Evolutionary conservation across 139 green algal species (phyloP).

Genomic region (Zygnema cylindricum): DNA sequence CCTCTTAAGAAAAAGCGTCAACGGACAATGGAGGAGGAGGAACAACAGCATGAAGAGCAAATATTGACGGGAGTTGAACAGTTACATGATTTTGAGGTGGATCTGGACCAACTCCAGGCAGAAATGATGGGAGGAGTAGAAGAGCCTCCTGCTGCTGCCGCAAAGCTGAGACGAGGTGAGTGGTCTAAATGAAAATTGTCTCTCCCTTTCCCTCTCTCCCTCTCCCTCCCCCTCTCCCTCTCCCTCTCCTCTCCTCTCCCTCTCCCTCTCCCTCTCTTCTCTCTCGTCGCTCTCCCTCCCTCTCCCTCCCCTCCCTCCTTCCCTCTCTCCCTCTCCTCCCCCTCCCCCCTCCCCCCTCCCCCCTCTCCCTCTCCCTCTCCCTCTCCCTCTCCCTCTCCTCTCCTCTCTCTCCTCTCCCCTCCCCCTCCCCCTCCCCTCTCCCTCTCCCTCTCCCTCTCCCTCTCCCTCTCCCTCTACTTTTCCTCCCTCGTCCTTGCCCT

Average conservation of each 20-base stretch:
- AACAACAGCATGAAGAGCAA: neutral
- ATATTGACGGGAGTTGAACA: neutral
- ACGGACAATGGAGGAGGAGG: neutral
- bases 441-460: neutral
- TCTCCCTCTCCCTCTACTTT: neutral
- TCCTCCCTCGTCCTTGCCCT: neutral
- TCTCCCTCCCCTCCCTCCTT: too few species aligned
- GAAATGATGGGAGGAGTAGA: neutral
- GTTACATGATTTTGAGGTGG: neutral
- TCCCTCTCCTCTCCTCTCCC: neutral
- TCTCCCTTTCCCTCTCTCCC: neutral
- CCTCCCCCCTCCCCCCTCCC: too few species aligned
- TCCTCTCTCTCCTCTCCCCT: too few species aligned
- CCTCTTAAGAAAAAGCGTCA: neutral
- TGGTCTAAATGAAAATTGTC: neutral
- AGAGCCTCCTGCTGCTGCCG: conserved; percentile 11
- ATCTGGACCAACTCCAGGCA: neutral
- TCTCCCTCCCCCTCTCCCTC: neutral
- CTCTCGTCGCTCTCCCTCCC: too few species aligned
- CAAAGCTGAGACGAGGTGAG: conserved; percentile 8
- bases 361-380: too few species aligned
- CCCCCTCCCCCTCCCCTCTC: too few species aligned
- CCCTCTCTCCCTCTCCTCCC: too few species aligned
- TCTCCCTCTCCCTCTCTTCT: neutral
- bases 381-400: too few species aligned